Percentiles rank a stretch among this genome's conserved stretches.
phyloP scores from a whole-genome alignment of 2,329 filamentous ascomycete genomes.

The Aspergillus ruber region DNA sequence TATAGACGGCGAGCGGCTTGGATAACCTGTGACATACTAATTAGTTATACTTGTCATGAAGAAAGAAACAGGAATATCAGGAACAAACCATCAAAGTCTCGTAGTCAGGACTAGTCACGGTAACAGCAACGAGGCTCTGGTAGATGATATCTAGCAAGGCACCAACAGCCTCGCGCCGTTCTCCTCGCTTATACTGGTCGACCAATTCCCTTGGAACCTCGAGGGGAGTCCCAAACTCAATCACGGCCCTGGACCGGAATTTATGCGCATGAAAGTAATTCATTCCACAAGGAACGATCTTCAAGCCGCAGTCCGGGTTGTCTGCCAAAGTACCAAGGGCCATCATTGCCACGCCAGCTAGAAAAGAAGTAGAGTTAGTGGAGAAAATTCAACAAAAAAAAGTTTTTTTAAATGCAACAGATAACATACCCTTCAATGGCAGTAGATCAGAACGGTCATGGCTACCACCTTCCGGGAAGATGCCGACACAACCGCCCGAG shows the following conservation, averaged over 20 bases:
- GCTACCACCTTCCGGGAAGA: constrained; percentile 94
- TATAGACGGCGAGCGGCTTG: constrained; percentile 91
- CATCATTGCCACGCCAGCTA: constrained; percentile 95
- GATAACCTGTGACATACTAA: constrained; percentile 53
- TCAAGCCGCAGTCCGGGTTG: constrained; percentile 78
- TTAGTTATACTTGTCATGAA: constrained; percentile 22
- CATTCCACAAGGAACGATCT: constrained; percentile 96
- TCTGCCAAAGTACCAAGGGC: constrained; percentile 82
- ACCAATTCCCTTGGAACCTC: constrained; percentile 78
- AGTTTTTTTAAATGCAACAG: neutral
- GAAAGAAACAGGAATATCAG: neutral
- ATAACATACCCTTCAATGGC: constrained; percentile 63
- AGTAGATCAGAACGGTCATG: constrained; percentile 89
- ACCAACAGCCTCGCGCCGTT: constrained; percentile 80
- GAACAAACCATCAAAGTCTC: constrained; percentile 75
- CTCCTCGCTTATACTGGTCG: constrained; percentile 73
- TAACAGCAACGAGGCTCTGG: constrained; percentile 77
- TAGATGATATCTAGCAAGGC: constrained; percentile 81
- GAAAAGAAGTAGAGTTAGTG: constrained; percentile 7
- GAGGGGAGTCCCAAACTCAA: constrained; percentile 88
- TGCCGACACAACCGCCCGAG: constrained; percentile 82
- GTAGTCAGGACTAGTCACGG: constrained; percentile 86
- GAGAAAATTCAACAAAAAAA: neutral
- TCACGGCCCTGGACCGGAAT: constrained; percentile 89
- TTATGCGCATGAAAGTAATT: constrained; percentile 99